phyloP scores from a whole-genome alignment of 2,329 filamentous ascomycete genomes.

The Ilyonectria mors-panacis region DNA sequence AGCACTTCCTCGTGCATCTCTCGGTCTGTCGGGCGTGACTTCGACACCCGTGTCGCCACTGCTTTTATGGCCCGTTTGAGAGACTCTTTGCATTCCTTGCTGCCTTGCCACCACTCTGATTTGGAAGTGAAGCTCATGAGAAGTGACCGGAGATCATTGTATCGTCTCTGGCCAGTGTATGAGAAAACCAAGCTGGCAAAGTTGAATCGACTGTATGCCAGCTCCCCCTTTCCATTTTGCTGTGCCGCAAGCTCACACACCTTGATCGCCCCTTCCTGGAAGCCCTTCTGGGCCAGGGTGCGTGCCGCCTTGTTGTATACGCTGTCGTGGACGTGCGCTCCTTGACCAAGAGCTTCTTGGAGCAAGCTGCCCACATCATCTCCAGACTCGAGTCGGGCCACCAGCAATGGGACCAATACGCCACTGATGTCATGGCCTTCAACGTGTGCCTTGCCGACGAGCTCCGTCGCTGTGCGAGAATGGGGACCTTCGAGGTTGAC shows the following conservation, averaged over 20 bases:
- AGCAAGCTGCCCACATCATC: conserved; percentile 48
- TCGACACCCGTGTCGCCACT: conserved; percentile 46
- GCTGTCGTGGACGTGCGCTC: conserved; percentile 52
- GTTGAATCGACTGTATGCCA: conserved; percentile 56
- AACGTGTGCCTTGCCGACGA: conserved; percentile 58
- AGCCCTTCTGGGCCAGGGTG: conserved; percentile 48
- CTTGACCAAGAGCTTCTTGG: conserved; percentile 46
- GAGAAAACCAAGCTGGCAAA: conserved; percentile 56
- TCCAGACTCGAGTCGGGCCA: conserved; percentile 55
- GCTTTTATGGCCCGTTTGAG: conserved; percentile 57
- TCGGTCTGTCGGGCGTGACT: conserved; percentile 4
- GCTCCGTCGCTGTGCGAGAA: conserved; percentile 51
- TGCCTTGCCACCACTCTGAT: conserved; percentile 55
- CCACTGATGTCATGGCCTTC: conserved; percentile 59
- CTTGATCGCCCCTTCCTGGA: conserved; percentile 48
- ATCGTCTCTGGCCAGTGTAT: conserved; percentile 52
- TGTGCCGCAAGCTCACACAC: conserved; percentile 56
- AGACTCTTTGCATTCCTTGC: conserved; percentile 55
- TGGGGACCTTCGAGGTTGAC: conserved; percentile 51
- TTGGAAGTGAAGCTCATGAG: conserved; percentile 50
- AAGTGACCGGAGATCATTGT: conserved; percentile 51
- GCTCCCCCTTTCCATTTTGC: conserved; percentile 54
- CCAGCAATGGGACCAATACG: conserved; percentile 58
- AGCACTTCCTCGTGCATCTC: conserved; percentile 47
- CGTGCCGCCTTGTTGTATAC: conserved; percentile 56